Evolutionary conservation across 176 grass and related monocot genomes (phyloP), one percentile per base, ranked within the genome.

Genomic region (Oryza longistaminata): DNA sequence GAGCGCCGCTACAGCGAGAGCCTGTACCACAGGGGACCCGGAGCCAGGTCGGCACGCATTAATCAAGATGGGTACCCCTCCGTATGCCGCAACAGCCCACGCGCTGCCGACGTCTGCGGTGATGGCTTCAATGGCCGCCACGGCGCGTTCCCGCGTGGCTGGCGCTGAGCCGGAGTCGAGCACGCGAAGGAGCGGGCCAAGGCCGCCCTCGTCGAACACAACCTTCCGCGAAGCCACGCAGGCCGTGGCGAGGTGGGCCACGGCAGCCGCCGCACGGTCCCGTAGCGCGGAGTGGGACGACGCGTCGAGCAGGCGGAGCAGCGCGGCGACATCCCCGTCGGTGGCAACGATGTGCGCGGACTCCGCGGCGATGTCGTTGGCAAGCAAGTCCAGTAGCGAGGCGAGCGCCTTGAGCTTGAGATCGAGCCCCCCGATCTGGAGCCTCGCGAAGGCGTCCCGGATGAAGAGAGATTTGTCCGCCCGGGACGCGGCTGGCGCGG

Each of bases 341-440:
- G 53, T 21, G 15, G 87, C 88, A 11, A 97, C 75, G 70, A 94
- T 42, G 35, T 71, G 83, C 3, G 94, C 88, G 13, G 90, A 50
- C 62, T 93, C 91, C 4, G 67, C 67, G 11, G 75, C 11, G 1
- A 83, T 25, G 74, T 90, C 89, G 67, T 81, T 43, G 1, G 65
- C 49, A n/a, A 97, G 89, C 86, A 97, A 46, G 3, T 94, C 82
- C 16, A 93, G 87, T 33, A 97, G 89, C 40, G 91, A 94, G 9
- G 80, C 90, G 35, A 97, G 79, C 9, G 91, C 94, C 87, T 97
- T 88, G 79, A 92, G 70, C 83, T 97, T 97, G 79, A 97, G 88
- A 34, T 97, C 91, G 6, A 93, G 85, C 2, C 81, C 85, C 25
- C 94, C 94, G 85, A 97, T 97, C 91, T 97, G 91, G 87, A 97